These are phyloP conservation scores for Septoria linicola DNA, from an alignment of 2,329 filamentous ascomycete genomes.

Conservation along the genomic window DNA sequence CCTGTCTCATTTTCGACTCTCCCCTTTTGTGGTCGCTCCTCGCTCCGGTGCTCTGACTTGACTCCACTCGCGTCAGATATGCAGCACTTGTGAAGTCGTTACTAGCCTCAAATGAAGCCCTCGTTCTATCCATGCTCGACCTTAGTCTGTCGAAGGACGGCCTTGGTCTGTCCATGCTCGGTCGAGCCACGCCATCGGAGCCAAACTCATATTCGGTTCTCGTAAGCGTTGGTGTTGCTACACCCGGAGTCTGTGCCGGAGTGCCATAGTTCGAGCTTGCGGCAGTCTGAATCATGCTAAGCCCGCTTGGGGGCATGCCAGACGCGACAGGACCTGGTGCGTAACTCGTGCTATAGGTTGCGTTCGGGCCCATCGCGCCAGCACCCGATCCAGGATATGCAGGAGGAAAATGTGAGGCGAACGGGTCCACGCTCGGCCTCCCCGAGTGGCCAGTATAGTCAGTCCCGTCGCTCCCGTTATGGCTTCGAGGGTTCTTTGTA, in stretches of 20 bases:
- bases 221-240: constrained; percentile 28
- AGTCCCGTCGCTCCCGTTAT: constrained; percentile 91
- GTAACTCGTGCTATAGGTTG: constrained; percentile 6
- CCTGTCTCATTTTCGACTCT: constrained; percentile 16
- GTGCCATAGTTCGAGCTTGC: constrained; percentile 11
- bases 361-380: constrained; percentile 11
- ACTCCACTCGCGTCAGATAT: constrained; percentile 76
- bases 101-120: constrained; percentile 81
- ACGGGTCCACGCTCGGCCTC: constrained; percentile 38
- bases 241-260: constrained; percentile 18
- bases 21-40: constrained; percentile 2
- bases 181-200: constrained; percentile 8
- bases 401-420: constrained; percentile 38
- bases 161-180: constrained; percentile 46
- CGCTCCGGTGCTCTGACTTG: constrained; percentile 26
- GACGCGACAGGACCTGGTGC: neutral
- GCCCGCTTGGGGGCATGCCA: constrained; percentile 1
- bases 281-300: constrained; percentile 12
- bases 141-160: constrained; percentile 88
- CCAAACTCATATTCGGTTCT: constrained; percentile 21
- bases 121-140: constrained; percentile 79
- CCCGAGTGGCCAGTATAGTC: constrained; percentile 67
- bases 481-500: constrained; percentile 77
- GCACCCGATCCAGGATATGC: constrained; percentile 20
- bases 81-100: constrained; percentile 90